These are phyloP conservation scores for Debaryomycetaceae sp. DNA, from an alignment of 1,139 yeast species.

Conservation along the genomic window DNA sequence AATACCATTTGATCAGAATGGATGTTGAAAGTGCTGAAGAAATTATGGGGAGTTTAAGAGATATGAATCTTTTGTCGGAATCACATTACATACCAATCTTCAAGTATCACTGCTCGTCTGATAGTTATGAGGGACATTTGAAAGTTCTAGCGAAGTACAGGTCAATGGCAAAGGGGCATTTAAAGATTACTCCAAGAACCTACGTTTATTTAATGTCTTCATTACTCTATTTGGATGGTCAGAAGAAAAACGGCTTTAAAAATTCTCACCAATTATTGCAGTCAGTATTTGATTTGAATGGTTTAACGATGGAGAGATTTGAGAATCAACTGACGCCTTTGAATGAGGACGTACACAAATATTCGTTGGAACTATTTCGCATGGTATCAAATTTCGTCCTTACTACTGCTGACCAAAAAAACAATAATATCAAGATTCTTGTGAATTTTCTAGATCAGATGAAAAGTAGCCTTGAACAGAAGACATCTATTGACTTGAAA, in stretches of 20 bases:
- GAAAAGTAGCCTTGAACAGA: slow-evolving; percentile 17
- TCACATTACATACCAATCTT: slow-evolving; percentile 30
- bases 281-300: slow-evolving; percentile 32
- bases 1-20: slow-evolving; percentile 15
- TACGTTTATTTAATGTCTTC: slow-evolving; percentile 42
- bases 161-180: slow-evolving; percentile 32
- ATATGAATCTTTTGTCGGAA: slow-evolving; percentile 17
- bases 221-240: slow-evolving; percentile 35
- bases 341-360: slow-evolving; percentile 9
- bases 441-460: slow-evolving; percentile 29
- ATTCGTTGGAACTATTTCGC: slow-evolving; percentile 19
- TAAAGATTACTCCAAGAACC: slow-evolving; percentile 31
- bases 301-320: slow-evolving; percentile 15
- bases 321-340: slow-evolving; percentile 9
- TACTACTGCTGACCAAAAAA: slow-evolving; percentile 13
- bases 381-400: slow-evolving; percentile 24
- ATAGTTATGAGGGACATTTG: slow-evolving; percentile 25
- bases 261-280: slow-evolving; percentile 28
- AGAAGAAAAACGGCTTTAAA: slow-evolving; percentile 17
- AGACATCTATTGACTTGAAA: slow-evolving; percentile 22
- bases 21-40: slow-evolving; percentile 14
- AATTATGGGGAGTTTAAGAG: slow-evolving; percentile 13
- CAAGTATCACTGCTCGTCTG: slow-evolving; percentile 17
- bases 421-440: slow-evolving; percentile 22
- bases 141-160: slow-evolving; percentile 34